These are phyloP conservation scores for Zanthoxylum bungeanum DNA, from an alignment of 345 rosid genomes.

Conservation along the genomic window DNA sequence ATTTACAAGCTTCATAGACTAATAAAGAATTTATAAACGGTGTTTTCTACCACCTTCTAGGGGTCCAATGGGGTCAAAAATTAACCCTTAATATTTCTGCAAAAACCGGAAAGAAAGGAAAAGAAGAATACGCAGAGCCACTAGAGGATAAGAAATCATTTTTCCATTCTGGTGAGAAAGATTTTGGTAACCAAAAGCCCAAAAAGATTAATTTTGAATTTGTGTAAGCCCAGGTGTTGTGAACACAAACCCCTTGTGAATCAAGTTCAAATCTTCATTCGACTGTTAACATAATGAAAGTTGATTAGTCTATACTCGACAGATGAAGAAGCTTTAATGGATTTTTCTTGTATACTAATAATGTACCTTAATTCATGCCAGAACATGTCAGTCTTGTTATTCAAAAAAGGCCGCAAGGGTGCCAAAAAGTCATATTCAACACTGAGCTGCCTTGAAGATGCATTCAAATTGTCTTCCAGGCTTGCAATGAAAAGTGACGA, in stretches of 20 bases:
- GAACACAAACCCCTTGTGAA: not conserved
- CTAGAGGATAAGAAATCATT: not conserved
- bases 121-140: not conserved
- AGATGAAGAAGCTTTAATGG: not conserved
- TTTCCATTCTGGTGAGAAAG: not conserved
- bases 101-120: not conserved
- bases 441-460: constrained; percentile 16
- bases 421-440: constrained; percentile 27
- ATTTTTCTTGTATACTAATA: not conserved
- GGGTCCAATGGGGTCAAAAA: not conserved
- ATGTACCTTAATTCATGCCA: constrained; percentile 76
- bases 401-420: constrained; percentile 48
- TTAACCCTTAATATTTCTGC: not conserved
- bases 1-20: not conserved
- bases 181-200: not conserved
- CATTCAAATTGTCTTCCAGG: constrained; percentile 34
- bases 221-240: not conserved
- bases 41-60: not conserved
- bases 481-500: constrained; percentile 48
- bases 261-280: not conserved
- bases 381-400: constrained; percentile 38
- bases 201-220: too few relatives aligned
- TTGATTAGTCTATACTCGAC: not conserved
- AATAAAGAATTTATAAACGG: not conserved
- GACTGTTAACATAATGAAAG: not conserved